Evolutionary conservation across 179 eudicot genomes (phyloP), one percentile per base, ranked within the genome.

Genomic region (Heliamphora pulchella): DNA sequence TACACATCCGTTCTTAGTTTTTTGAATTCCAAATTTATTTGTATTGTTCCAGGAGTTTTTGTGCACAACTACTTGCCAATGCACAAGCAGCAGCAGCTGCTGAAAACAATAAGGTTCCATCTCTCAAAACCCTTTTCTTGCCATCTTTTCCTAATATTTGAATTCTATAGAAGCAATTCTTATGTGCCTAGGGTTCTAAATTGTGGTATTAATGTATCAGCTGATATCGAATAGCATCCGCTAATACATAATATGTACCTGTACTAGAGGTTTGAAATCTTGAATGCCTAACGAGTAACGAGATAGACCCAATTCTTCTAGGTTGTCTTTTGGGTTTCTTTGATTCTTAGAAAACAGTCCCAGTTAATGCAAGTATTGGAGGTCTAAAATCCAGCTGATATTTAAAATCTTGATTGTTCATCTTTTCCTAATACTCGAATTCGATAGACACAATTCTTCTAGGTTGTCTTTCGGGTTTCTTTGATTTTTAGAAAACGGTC

Each of bases 1-100:
- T 17, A 47, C 6, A n/a, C 17, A n/a, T 5, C 41, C 11, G n/a
- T 46, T 47, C 9, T n/a, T 54, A 67, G 43, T 9, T 43, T 1
- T 67, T 11, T 69, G 9, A 15, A 61, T 18, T 11, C 65, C 13
- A 22, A 18, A n/a, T 80, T n/a, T n/a, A n/a, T n/a, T n/a, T n/a
- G 43, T 83, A 31, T 43, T 74, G 47, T 75, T 71, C 62, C 86
- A 93, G 98, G 88, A 89, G 97, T 74, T 93, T 94, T 72, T 80
- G 97, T 83, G 97, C 94, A 8, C 92, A 91, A 76, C 80, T 94
- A 83, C 88, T 91, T 22, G 98, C 97, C 31, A 91, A 93, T 62
- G 96, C 96, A 64, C 94, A 91, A 61, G 88, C 84, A 14, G 85
- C 83, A 55, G 88, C 86, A 10, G 85, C 87, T 5, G 83, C 79